Base-by-base conservation (phyloP, 805 yeast genomes). In the Cyberlindnera samutprakarnensis region DNA sequence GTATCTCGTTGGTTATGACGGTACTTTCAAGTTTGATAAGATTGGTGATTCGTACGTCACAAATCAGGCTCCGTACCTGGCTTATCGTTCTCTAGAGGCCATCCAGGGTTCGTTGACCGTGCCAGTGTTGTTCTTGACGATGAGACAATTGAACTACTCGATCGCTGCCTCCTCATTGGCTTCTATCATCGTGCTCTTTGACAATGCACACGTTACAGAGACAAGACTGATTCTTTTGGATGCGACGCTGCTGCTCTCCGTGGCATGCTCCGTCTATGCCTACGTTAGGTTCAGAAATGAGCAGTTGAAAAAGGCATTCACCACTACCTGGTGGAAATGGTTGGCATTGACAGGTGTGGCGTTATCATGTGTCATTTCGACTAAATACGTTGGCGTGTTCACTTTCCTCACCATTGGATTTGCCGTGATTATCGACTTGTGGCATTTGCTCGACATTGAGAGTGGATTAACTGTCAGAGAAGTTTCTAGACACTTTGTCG, bases 361-460 rank as follows among this genome's bases (percentile, higher is more conserved):
- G 1, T 69, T 92, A 37, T 85, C 96, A 0, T 78, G 90, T 54
- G 96, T 92, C 20, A 90, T 92, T 38, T 82, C 95, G 27, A 92
- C 96, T 36, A 92, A 92, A 55, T 88, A 92, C 57, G 96, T 92
- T 26, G 99, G 99, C 57, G 81, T 82, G 7, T 81, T 92, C 66
- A 87, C 97, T 1, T 92, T 80, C 56, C 68, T 78, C 30, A 75
- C 94, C 32, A 75, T 92, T 44, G 99, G 99, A 20, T 57, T 74
- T 36, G 95, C 94, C 27, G 96, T 92, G 7, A 49, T 72, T 6
- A 69, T 76, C 51, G 97, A 92, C 51, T 65, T 92, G 49, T 92
- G 99, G 99, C 70, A 72, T 40, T 63, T 88, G 46, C 66, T 92
- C 30, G 95, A 90, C 53, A 60, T 74, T 45, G 68, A 69, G 41